phyloP scores from a whole-genome alignment of 768 basidiomycete species.

The Tulasnella sp. region DNA sequence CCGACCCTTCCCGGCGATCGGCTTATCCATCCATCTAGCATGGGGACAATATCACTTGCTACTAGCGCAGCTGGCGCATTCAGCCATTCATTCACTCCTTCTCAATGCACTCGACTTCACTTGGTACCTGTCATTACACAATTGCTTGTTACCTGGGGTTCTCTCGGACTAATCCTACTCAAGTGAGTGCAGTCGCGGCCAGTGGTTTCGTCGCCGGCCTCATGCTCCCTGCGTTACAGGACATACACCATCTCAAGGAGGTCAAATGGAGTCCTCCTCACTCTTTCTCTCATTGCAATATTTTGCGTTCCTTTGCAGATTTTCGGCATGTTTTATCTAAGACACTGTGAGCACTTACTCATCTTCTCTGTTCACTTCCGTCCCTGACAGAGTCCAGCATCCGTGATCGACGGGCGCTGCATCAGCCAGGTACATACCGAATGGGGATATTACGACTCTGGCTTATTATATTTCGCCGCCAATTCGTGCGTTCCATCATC shows the following conservation, averaged over 20 bases:
- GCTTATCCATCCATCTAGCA: too few species aligned
- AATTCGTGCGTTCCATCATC: neutral
- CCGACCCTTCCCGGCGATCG: neutral
- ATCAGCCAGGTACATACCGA: neutral
- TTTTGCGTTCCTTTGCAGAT: constrained; percentile 10
- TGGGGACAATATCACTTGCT: neutral
- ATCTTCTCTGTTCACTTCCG: neutral
- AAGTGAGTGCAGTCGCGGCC: neutral
- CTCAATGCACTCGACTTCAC: neutral
- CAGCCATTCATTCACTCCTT: neutral
- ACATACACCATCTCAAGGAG: constrained; percentile 2
- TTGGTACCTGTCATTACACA: neutral
- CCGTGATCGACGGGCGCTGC: neutral
- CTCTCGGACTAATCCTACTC: neutral
- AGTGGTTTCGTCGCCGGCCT: too few species aligned
- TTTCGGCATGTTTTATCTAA: constrained; percentile 6
- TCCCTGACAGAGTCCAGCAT: neutral
- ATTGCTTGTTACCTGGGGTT: neutral
- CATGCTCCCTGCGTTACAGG: neutral
- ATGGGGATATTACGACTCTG: constrained; percentile 12
- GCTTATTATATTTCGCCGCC: constrained; percentile 8
- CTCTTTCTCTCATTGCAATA: constrained; percentile 10
- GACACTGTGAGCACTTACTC: neutral
- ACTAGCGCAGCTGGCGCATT: constrained; percentile 3
- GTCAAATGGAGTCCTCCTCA: constrained; percentile 7